phyloP scores from a whole-genome alignment of 352 stramenopile species.

The Phytophthora ramorum region DNA sequence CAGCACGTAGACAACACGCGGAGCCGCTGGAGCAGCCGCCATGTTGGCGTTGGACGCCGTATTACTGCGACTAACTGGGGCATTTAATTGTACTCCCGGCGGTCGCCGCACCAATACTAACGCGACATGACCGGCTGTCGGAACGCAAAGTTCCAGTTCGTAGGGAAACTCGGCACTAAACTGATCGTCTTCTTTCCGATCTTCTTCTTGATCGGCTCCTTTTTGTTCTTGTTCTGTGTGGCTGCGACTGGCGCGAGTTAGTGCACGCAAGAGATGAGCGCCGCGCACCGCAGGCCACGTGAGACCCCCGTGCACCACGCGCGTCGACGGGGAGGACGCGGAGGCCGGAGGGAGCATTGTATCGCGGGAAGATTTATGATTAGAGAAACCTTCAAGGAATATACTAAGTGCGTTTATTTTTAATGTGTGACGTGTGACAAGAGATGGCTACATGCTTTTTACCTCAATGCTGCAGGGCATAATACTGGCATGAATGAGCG shows the following conservation, averaged over 20 bases:
- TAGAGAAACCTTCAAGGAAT: not conserved
- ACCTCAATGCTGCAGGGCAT: no score
- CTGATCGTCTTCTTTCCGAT: constrained; percentile 1
- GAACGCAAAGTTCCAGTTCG: constrained; percentile 63
- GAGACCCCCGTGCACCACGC: constrained; percentile 39
- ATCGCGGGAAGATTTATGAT: constrained; percentile 7
- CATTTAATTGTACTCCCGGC: constrained; percentile 14
- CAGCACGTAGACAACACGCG: constrained; percentile 74
- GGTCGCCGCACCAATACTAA: constrained; percentile 55
- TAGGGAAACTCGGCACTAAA: constrained; percentile 37
- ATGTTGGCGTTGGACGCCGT: constrained; percentile 9
- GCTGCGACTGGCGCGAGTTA: constrained; percentile 12
- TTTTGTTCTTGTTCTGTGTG: constrained; percentile 11
- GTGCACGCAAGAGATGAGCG: constrained; percentile 34
- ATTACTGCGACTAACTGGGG: constrained; percentile 10
- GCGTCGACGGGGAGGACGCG: constrained; percentile 9
- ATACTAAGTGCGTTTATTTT: not conserved
- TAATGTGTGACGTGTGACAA: not conserved
- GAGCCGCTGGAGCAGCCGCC: constrained; percentile 12
- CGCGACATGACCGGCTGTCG: constrained; percentile 61
- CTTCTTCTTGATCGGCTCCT: not conserved
- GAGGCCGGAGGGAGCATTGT: not conserved
- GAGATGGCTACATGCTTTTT: not conserved
- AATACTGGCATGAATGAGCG: no score
- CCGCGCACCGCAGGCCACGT: constrained; percentile 62